A percentile compares a stretch with the other conserved stretches of the same genome.
Evolutionary conservation across 176 grass and related monocot species (phyloP).

Genomic region (Carex myosuroides): DNA sequence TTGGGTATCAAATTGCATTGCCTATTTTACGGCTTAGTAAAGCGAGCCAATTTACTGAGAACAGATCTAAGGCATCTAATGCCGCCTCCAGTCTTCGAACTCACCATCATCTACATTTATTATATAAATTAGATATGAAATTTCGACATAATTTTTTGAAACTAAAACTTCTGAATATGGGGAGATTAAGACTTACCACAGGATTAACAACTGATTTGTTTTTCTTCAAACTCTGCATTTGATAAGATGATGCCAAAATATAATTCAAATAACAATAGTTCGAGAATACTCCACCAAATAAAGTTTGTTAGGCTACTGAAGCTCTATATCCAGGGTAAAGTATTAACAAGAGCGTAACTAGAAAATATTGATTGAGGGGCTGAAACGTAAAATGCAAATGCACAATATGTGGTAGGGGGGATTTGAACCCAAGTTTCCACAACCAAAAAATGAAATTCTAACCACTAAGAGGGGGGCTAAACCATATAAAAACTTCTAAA

Average conservation of each 20-base stretch:
- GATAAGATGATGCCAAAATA: slow-evolving; percentile 4
- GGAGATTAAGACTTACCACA: slow-evolving; percentile 44
- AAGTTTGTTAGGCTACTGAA: neutral
- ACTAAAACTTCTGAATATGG: neutral
- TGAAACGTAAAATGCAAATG: no score
- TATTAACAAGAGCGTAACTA: neutral
- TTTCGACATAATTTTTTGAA: neutral
- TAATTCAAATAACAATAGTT: neutral
- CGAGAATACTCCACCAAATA: neutral
- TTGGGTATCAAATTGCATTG: neutral
- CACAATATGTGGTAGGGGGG: no score
- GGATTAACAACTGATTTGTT: slow-evolving; percentile 69
- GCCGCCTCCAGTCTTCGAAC: slow-evolving; percentile 80
- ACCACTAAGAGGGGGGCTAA: no score
- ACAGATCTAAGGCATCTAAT: slow-evolving; percentile 55
- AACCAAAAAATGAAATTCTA: no score
- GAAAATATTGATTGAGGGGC: no score
- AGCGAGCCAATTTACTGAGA: slow-evolving; percentile 67
- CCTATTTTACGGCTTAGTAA: slow-evolving; percentile 55
- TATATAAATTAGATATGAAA: neutral
- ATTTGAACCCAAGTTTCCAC: no score
- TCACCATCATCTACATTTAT: slow-evolving; percentile 74
- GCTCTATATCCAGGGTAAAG: neutral
- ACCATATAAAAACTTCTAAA: no score
- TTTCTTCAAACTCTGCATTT: slow-evolving; percentile 59